Percentiles rank a stretch among this genome's conserved stretches.
Evolutionary conservation across 495 filamentous ascomycete genomes (phyloP).

Genomic region (Cetradonia linearis): DNA sequence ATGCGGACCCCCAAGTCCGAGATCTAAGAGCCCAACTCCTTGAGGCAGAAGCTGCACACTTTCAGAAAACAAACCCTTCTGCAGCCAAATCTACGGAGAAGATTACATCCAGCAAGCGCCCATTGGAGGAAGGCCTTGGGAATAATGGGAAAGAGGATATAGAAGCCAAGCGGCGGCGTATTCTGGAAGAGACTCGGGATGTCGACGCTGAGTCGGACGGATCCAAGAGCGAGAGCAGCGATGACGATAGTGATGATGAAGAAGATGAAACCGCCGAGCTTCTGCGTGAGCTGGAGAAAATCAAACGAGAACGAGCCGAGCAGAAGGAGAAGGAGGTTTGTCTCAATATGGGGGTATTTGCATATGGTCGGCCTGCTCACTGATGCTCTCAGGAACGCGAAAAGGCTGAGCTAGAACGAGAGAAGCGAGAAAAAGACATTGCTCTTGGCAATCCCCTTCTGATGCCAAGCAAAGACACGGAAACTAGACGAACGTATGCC

Average conservation of each 20-base stretch:
- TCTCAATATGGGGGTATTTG: background rate
- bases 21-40: conserved; percentile 89
- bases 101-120: conserved; percentile 49
- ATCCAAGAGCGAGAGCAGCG: conserved; percentile 58
- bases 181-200: conserved; percentile 79
- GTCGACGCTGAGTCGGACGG: conserved; percentile 83
- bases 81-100: conserved; percentile 33
- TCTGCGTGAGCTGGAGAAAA: conserved; percentile 87
- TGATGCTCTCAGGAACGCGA: conserved; percentile 52
- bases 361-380: background rate
- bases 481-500: conserved; percentile 52
- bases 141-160: conserved; percentile 52
- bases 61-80: conserved; percentile 59
- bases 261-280: conserved; percentile 88
- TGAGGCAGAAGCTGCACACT: conserved; percentile 76
- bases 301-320: conserved; percentile 79
- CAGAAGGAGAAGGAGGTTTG: conserved; percentile 71
- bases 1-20: conserved; percentile 58
- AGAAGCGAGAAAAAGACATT: conserved; percentile 75
- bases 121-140: conserved; percentile 43
- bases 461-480: conserved; percentile 61
- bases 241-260: conserved; percentile 67
- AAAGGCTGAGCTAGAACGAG: conserved; percentile 65
- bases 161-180: conserved; percentile 73
- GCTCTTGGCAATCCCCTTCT: conserved; percentile 86